Evolutionary conservation across 495 filamentous ascomycete genomes (phyloP), one percentile per base, ranked within the genome.

Genomic region (Massariosphaeria phaeospora): DNA sequence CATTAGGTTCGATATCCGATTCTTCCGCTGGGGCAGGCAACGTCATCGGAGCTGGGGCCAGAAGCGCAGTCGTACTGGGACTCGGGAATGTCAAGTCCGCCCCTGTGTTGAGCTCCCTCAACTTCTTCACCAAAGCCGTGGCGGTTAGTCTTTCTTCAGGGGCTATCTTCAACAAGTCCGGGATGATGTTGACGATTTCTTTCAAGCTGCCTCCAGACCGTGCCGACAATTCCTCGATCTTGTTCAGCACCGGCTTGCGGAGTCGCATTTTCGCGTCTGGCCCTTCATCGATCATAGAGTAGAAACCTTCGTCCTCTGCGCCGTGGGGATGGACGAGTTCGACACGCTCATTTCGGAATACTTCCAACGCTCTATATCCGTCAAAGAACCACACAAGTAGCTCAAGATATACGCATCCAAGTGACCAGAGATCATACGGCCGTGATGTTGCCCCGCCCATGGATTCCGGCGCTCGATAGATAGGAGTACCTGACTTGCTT

Each of bases 391-490:
- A 53, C n/a, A 45, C 40, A 17, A 53, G 15, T 1, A 53, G 9
- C 29, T 53, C 49, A 7, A 53, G 30, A 21, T 43, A 53, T 2
- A 53, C 49, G 33, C 49, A 53, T 2, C 49, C 49, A 9, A 53
- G 40, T 2, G 49, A 44, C 38, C 38, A 53, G 6, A 53, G 36
- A 24, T 53, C 49, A 15, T 53, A 53, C 17, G 49, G 49, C 15
- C 49, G 13, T 36, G 49, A 53, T 4, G 49, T 53, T 25, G n/a
- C 18, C 15, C 39, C 34, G 13, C 25, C 24, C 17, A 21, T 20
- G 3, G 38, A 34, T 53, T 53, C 49, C 27, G 39, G 49, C 8
- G 38, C 36, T 24, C 42, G 26, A 21, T 54, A 54, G 23, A 24
- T 35, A 21, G 51, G 51, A 9, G 51, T 39, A 17, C 41, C 41